Base-by-base conservation (phyloP, 805 yeast genomes). In the Cyberlindnera nakhonratchasimensis region DNA sequence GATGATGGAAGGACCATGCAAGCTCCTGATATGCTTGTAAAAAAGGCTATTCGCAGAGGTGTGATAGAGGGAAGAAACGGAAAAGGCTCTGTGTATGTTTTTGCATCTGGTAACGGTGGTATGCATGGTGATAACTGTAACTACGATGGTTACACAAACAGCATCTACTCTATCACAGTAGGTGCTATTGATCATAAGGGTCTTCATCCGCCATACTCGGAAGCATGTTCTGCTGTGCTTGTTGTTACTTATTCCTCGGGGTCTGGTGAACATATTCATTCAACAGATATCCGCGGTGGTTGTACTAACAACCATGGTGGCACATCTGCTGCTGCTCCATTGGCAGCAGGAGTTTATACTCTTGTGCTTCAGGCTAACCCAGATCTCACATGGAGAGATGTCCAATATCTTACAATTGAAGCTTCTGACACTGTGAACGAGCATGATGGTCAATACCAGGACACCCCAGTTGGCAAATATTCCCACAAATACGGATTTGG, bases 261-360 rank as follows among this genome's bases (percentile, higher is more conserved):
- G 1, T 80, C 90, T 3, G 86, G 86, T 26, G 96, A 87, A 58
- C 84, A 79, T 57, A 91, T 93, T 43, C 90, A 86, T 58, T 86
- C 98, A 6, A 85, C 96, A 2, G 96, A 86, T 59, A 73, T 86
- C 32, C 71, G 80, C 37, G 73, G 74, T 6, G 63, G 67, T 51
- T 93, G 99, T 63, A 69, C 95, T 2, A 72, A 72, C 29, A 62
- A 53, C 20, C 99, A 93, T 62, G 96, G 97, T 10, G 99, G 99
- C 17, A 93, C 99, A 0, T 91, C 98, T 18, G 99, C 99, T 0
- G 97, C 99, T 13, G 99, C 99, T 0, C 99, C 99, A 0, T 71
- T 93, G 43, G 98, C 97, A 0, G 97, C 98, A 0, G 99, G 98
- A n/a, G 74, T 93, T 1, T 88, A 86, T 60, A 77, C 97, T 0